These are phyloP conservation scores for Solanum paucissectum DNA, from an alignment of 257 asterid genomes.

Conservation along the genomic window DNA sequence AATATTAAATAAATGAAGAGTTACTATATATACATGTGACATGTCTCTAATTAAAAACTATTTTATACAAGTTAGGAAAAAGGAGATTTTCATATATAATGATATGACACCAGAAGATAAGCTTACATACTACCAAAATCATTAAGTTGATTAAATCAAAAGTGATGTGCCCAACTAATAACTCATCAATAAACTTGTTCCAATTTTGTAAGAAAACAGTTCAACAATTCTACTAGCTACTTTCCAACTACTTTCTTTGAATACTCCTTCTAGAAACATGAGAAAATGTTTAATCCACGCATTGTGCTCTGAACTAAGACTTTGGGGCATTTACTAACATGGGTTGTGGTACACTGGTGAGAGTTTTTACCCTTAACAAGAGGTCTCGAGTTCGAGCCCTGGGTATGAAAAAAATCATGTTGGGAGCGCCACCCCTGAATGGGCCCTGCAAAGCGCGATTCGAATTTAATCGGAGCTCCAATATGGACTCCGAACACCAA, in stretches of 20 bases:
- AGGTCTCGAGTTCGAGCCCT: no score
- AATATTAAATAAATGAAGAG: background rate
- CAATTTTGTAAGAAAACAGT: background rate
- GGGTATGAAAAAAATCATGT: accelerated
- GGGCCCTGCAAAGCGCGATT: no score
- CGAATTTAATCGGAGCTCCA: no score
- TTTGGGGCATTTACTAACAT: background rate
- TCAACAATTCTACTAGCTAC: background rate
- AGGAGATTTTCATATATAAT: background rate
- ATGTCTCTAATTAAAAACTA: background rate
- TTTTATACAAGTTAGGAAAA: background rate
- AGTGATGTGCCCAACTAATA: background rate
- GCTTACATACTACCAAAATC: background rate
- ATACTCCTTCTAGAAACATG: background rate
- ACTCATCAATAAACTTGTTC: background rate
- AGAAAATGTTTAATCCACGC: background rate
- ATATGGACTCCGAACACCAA: background rate
- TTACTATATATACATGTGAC: background rate
- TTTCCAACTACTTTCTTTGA: background rate
- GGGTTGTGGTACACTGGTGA: accelerated
- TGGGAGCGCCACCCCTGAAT: no score
- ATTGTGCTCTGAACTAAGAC: no score
- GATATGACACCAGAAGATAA: background rate
- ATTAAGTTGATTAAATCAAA: background rate
- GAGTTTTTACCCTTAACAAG: background rate